Evolutionary conservation across 169 alveolate species (phyloP).

Genomic region (Eimeria brunetti): DNA sequence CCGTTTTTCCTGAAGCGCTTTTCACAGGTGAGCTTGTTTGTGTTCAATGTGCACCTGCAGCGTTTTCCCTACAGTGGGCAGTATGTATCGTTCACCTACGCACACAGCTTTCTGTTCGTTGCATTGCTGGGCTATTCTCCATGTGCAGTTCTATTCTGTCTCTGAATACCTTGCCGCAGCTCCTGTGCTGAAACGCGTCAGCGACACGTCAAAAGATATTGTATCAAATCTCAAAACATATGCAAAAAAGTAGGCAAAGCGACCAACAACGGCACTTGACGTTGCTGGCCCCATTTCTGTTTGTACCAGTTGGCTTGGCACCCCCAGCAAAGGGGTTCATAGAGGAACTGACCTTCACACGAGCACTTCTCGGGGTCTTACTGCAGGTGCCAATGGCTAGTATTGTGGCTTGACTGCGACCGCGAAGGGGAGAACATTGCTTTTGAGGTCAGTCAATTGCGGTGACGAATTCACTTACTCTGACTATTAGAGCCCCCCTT

Average conservation of each 20-base stretch:
- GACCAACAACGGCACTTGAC: not conserved
- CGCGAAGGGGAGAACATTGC: slow-evolving; percentile 98
- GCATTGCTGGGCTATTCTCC: not conserved
- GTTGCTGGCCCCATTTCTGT: not conserved
- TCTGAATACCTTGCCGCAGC: slow-evolving; percentile 21
- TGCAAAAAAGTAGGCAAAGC: slow-evolving; percentile 53
- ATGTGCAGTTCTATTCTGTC: not conserved
- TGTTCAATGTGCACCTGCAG: no score
- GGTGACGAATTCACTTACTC: not conserved
- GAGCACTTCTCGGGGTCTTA: not conserved
- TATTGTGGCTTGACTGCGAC: slow-evolving; percentile 98
- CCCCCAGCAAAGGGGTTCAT: not conserved
- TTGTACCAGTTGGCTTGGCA: not conserved
- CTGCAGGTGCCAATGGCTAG: slow-evolving; percentile 80
- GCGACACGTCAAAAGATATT: slow-evolving; percentile 46
- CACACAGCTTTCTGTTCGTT: not conserved
- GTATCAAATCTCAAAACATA: slow-evolving; percentile 55
- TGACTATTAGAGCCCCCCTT: not conserved
- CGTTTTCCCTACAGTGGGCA: not conserved
- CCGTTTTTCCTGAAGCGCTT: slow-evolving; percentile 65
- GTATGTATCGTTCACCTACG: not conserved
- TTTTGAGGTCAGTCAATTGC: slow-evolving; percentile 90
- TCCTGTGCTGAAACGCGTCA: slow-evolving; percentile 65
- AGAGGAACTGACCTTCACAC: not conserved
- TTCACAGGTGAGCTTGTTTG: slow-evolving; percentile 32